Base-by-base conservation (phyloP, 768 basidiomycete species). In the Rhizopogon vinicolor region DNA sequence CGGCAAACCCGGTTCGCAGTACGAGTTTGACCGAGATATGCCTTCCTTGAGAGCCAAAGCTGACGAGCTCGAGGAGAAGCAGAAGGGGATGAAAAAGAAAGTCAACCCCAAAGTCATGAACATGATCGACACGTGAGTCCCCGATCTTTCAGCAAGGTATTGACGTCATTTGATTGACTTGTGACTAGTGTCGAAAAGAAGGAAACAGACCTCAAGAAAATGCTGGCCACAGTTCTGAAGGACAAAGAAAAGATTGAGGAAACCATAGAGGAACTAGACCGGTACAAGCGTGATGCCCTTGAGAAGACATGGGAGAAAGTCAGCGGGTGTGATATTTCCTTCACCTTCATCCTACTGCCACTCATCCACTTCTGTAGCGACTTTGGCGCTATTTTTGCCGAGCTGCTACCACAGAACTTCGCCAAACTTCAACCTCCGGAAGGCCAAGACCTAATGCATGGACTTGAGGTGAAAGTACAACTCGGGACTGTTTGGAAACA, bases 401-500 rank as follows among this genome's bases (percentile, higher is more conserved):
- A 99, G 62, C 78, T 99, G 5, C 73, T 99, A 2, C 97, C 97
- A 0, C 94, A 95, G 28, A 99, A 98, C 68, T 96, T 94, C 64
- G 92, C 94, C 9, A 37, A 37, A 13, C 75, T 99, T 37, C 35
- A 37, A 10, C 35, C 35, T 12, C 35, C 35, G 3, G 96, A 98
- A 39, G 90, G 89, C 0, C 86, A 92, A 69, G 94, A 98, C 67
- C 77, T 99, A 57, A 96, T 93, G 72, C 83, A 93, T 54, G 97
- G 97, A 37, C 82, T 99, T 7, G 97, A 99, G 68, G 95, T 99
- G 72, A 99, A 98, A 68, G 97, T 99, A 10, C 86, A 82, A 61
- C 83, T 99, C 2, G 97, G 97, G 9, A 85, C 79, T 29, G 93
- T 99, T 0, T 99, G 97, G 97, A 99, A 99, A 70, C 91, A 94